A percentile compares a stretch with the other conserved stretches of the same genome.
phyloP scores from a whole-genome alignment of 352 stramenopile genomes.

The Pythium apleroticum region DNA sequence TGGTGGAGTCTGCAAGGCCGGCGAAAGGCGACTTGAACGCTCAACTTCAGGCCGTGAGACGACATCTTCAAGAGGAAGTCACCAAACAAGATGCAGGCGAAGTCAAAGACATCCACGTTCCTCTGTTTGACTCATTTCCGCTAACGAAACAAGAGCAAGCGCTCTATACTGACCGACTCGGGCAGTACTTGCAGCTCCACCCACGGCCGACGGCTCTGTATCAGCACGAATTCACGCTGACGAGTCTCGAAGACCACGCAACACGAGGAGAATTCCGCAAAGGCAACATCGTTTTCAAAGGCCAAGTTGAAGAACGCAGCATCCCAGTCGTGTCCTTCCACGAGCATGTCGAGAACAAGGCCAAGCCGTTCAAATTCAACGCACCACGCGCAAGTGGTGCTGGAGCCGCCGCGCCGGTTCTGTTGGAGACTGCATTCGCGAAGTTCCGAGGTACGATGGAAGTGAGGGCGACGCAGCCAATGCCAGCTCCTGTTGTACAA shows the following conservation, averaged over 20 bases:
- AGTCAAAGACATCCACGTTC: slow-evolving; percentile 16
- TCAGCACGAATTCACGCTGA: slow-evolving; percentile 39
- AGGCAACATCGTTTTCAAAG: slow-evolving; percentile 44
- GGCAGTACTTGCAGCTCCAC: slow-evolving; percentile 37
- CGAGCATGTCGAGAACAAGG: not conserved
- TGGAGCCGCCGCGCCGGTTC: not conserved
- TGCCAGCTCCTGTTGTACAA: not conserved
- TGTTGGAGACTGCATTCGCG: slow-evolving; percentile 20
- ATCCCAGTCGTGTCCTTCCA: slow-evolving; percentile 6
- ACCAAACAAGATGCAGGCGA: not conserved
- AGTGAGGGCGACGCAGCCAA: slow-evolving; percentile 8
- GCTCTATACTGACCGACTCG: slow-evolving; percentile 15
- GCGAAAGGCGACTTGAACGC: not conserved
- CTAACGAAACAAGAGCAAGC: slow-evolving; percentile 22
- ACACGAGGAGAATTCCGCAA: slow-evolving; percentile 32
- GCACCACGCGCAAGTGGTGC: not conserved
- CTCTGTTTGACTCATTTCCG: slow-evolving; percentile 33
- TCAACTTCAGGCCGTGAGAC: not conserved
- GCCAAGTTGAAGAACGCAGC: slow-evolving; percentile 1
- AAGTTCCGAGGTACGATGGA: slow-evolving; percentile 41
- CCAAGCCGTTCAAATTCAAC: slow-evolving; percentile 17
- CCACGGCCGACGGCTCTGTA: slow-evolving; percentile 46
- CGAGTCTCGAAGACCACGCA: slow-evolving; percentile 21
- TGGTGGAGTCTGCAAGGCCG: not conserved
- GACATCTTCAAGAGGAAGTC: slow-evolving; percentile 13